Evolutionary conservation across 441 rosid genomes (phyloP), one percentile per base, ranked within the genome.

Genomic region (Populus hybrid): DNA sequence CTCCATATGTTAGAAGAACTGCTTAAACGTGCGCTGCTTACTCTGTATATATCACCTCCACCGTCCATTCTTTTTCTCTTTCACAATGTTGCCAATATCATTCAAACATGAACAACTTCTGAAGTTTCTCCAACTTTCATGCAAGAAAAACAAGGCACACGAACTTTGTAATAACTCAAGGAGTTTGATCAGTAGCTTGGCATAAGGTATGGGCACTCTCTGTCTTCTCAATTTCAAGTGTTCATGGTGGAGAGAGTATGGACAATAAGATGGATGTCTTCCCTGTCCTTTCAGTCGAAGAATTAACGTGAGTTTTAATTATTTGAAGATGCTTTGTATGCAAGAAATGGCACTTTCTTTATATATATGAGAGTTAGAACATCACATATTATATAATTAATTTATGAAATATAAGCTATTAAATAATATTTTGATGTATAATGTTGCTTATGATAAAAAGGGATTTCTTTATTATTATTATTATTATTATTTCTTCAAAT

Each of bases 1-100:
- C 86, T 82, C 89, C 87, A 88, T 34, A 84, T 82, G 74, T 77
- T 82, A 0, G 93, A 89, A 70, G 91, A 89, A 70, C 91, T 86
- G 77, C 91, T 80, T 20, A 83, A 35, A 20, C 89, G 85, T 26
- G 77, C 88, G 66, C 90, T 86, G 30, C 86, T 82, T 14, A 74
- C 77, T 71, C 80, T 77, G 2, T 21, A 12, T 59, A 21, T 64
- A 28, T 80, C 79, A n/a, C 65, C 69, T 5, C 30, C 53, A 42
- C 72, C 82, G 70, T 75, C 76, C 72, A 24, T 57, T 57, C 46
- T 32, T 35, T 42, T 5, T 5, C 2, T 40, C 42, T 18, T 23
- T 59, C 18, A 72, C 35, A 20, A 11, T 14, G 75, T 4, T 64
- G 26, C 10, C 21, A 14, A 16, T 3, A 67, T 21, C 53, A 32